These are phyloP conservation scores for Aspergillus sp. DNA, from an alignment of 2,329 filamentous ascomycete species.

Conservation along the genomic window DNA sequence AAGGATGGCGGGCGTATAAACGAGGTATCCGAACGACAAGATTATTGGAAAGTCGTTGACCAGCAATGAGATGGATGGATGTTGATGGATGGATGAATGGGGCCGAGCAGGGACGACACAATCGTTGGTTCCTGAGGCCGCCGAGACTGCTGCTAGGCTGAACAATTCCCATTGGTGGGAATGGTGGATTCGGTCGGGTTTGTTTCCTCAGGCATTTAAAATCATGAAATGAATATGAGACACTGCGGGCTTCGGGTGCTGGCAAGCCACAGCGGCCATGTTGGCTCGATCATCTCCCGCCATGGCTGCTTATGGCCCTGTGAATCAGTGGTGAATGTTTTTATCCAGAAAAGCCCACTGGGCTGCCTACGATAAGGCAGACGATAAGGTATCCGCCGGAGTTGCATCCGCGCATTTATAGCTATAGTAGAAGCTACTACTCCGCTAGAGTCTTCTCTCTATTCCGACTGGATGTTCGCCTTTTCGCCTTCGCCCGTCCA, in stretches of 20 bases:
- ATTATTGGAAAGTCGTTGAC: conserved; percentile 1
- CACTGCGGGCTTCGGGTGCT: neutral
- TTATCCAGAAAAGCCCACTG: neutral
- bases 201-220: conserved; percentile 5
- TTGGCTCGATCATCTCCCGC: neutral
- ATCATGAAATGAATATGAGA: conserved; percentile 3
- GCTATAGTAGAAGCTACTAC: neutral
- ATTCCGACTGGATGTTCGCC: neutral
- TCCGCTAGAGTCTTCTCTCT: neutral
- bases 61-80: conserved; percentile 7
- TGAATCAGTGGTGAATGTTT: neutral
- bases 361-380: neutral
- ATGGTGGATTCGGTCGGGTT: neutral
- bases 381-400: too few species aligned
- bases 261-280: neutral
- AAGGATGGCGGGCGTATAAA: neutral
- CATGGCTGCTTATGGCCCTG: neutral
- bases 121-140: conserved; percentile 11
- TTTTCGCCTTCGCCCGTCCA: neutral
- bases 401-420: too few species aligned
- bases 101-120: conserved; percentile 8
- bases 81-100: conserved; percentile 8
- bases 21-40: neutral
- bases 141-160: conserved; percentile 1
- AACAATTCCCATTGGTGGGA: conserved; percentile 9